Base-by-base conservation (phyloP, 176 grass and related monocot genomes). In the Dactylis glomerata region DNA sequence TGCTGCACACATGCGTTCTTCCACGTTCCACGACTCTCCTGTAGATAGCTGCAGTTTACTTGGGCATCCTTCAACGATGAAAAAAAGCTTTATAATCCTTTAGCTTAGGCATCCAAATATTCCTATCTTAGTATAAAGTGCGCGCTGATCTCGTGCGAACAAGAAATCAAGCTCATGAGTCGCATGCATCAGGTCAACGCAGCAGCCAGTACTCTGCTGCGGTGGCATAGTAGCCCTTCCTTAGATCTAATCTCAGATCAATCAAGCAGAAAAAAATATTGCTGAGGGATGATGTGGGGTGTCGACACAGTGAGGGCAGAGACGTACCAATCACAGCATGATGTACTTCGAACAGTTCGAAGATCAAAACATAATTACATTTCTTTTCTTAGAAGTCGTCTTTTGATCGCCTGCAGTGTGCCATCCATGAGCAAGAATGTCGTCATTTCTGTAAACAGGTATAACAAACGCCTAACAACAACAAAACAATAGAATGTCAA, bases 271-370 rank as follows among this genome's bases (percentile, higher is more conserved):
- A 31, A 20, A 72, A 79, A 62, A 34, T 46, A 22, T 12, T 34
- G 26, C 62, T 12, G 44, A 75, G n/a, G n/a, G n/a, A n/a, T n/a
- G 13, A 51, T 20, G 20, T 58, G 58, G 65, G 52, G 57, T 86
- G 84, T 86, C 84, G 76, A 86, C 76, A 80, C 64, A 8, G 3
- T 56, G 17, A 24, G 62, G 15, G 17, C 20, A 46, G 10, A 54
- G 40, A 36, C 30, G 49, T 19, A 51, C 49, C 49, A 1, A 17
- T 15, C 28, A 75, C n/a, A n/a, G n/a, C 81, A 83, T 0, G 12
- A 9, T 24, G 12, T 17, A 9, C 10, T 14, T 28, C 3, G 20
- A 51, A 51, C n/a, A n/a, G n/a, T n/a, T n/a, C n/a, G n/a, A n/a
- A n/a, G n/a, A n/a, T n/a, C n/a, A n/a, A n/a, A n/a, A n/a, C n/a